These are phyloP conservation scores for Fraxinus nigra DNA, from an alignment of 305 asterid species.

Conservation along the genomic window DNA sequence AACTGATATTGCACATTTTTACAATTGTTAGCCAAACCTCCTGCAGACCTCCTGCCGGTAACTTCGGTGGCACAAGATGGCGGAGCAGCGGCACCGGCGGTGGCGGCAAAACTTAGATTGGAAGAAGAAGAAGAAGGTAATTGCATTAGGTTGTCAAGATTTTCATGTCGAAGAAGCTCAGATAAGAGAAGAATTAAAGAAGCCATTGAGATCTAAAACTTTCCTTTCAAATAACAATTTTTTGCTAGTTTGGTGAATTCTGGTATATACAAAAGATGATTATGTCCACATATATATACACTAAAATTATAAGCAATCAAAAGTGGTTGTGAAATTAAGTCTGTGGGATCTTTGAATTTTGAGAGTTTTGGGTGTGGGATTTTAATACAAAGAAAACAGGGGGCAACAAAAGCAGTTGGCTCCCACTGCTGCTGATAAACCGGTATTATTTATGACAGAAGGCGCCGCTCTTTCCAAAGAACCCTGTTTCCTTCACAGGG, in stretches of 20 bases:
- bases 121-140: constrained; percentile 11
- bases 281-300: not conserved
- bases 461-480: not conserved
- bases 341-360: constrained; percentile 1
- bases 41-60: constrained; percentile 11
- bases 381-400: constrained; percentile 22
- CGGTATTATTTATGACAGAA: not conserved
- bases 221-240: no score
- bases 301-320: constrained; percentile 28
- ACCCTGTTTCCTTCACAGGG: no score
- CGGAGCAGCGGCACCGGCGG: constrained; percentile 11
- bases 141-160: constrained; percentile 32
- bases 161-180: constrained; percentile 56
- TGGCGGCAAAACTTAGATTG: not conserved
- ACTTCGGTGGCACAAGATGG: constrained; percentile 25
- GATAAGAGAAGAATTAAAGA: constrained; percentile 60
- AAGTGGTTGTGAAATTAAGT: constrained; percentile 24
- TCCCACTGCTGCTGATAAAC: not conserved
- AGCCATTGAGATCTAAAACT: constrained; percentile 39
- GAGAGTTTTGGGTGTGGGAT: not conserved
- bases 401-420: constrained; percentile 24
- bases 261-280: not conserved
- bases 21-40: constrained; percentile 17
- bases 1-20: constrained; percentile 28
- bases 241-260: not conserved